These are phyloP conservation scores for Vicia villosa DNA, from an alignment of 306 rosid genomes.

Conservation along the genomic window DNA sequence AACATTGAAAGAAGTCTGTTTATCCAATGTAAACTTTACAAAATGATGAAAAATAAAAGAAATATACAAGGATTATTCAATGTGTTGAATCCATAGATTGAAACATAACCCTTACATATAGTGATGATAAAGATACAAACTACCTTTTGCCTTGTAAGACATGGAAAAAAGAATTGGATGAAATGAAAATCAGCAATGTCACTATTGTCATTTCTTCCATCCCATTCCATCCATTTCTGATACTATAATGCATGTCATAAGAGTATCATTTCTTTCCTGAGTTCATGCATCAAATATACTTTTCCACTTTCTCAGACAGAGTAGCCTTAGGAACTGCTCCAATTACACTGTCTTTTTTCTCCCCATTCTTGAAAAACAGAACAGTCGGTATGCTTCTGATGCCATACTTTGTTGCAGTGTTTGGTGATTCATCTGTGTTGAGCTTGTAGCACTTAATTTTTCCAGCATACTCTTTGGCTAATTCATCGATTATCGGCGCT, in stretches of 20 bases:
- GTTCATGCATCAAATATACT: conserved; percentile 55
- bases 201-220: conserved; percentile 20
- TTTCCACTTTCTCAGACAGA: conserved; percentile 68
- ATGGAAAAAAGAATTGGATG: conserved; percentile 39
- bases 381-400: conserved; percentile 98
- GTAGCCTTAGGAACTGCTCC: conserved; percentile 95
- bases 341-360: conserved; percentile 79
- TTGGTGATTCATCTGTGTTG: conserved; percentile 79
- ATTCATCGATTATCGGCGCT: conserved; percentile 76
- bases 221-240: conserved; percentile 17
- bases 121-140: conserved; percentile 26
- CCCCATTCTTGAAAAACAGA: conserved; percentile 85
- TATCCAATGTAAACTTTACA: conserved; percentile 36
- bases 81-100: conserved; percentile 30
- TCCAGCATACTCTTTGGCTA: conserved; percentile 78
- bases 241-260: conserved; percentile 11
- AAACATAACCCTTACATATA: conserved; percentile 25
- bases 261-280: background rate
- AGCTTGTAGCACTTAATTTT: conserved; percentile 74
- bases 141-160: conserved; percentile 23
- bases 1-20: conserved; percentile 34
- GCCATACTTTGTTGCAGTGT: conserved; percentile 72
- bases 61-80: conserved; percentile 16
- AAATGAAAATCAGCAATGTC: conserved; percentile 26
- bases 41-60: conserved; percentile 7